Evolutionary conservation across 345 rosid species (phyloP).

Genomic region (Euclidium syriacum): DNA sequence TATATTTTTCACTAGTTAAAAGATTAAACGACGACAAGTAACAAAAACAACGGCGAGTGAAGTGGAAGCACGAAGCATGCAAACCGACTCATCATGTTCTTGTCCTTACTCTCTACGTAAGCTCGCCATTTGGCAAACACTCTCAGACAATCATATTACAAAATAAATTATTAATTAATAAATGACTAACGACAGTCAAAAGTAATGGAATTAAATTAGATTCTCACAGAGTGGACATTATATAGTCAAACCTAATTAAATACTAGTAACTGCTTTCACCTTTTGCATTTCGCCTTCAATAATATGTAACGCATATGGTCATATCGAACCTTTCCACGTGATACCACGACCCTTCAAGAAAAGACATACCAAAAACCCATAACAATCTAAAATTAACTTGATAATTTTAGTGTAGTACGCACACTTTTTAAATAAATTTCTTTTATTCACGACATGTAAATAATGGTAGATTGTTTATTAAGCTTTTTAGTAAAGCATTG

Average conservation of each 20-base stretch:
- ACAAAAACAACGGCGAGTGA: conserved; percentile 26
- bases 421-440: neutral
- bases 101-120: conserved; percentile 17
- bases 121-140: conserved; percentile 32
- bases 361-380: neutral
- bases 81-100: conserved; percentile 35
- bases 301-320: neutral
- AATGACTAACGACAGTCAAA: neutral
- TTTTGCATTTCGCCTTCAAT: neutral
- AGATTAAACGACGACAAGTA: conserved; percentile 9
- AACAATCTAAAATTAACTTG: neutral
- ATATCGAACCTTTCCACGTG: conserved; percentile 34
- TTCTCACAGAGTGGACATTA: conserved; percentile 10
- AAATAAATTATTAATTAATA: neutral
- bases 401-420: neutral
- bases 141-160: neutral
- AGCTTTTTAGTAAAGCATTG: neutral
- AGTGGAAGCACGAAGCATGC: conserved; percentile 31
- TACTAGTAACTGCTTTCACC: neutral
- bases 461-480: neutral
- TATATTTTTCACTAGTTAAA: neutral
- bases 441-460: neutral
- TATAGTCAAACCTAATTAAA: conserved; percentile 23
- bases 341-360: conserved; percentile 11
- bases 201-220: neutral